Evolutionary conservation across 2,329 filamentous ascomycete species (phyloP).

Genomic region (Truncatella angustata): DNA sequence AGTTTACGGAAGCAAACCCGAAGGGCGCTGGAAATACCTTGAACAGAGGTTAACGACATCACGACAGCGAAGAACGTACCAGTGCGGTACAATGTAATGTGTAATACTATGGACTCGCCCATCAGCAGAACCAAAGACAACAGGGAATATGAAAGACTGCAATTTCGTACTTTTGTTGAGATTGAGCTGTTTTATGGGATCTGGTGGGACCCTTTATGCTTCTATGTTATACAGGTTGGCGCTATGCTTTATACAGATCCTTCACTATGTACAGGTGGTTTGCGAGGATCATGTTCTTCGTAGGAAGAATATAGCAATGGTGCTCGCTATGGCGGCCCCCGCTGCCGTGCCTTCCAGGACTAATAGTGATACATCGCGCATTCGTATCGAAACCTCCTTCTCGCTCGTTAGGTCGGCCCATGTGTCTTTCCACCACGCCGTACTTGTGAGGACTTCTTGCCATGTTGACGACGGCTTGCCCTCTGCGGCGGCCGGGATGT

Average conservation of each 20-base stretch:
- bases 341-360: conserved; percentile 65
- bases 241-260: neutral
- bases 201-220: too few relatives aligned
- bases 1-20: conserved; percentile 86
- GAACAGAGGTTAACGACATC: conserved; percentile 60
- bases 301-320: conserved; percentile 42
- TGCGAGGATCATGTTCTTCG: conserved; percentile 15
- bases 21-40: conserved; percentile 80
- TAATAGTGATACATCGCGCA: conserved; percentile 69
- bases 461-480: conserved; percentile 31
- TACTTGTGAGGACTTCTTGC: conserved; percentile 41
- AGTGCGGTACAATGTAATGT: neutral
- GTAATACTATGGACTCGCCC: conserved; percentile 4
- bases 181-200: too few relatives aligned
- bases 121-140: too few relatives aligned
- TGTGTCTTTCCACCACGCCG: conserved; percentile 45
- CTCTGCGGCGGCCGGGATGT: conserved; percentile 13
- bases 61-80: neutral
- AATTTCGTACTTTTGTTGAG: too few relatives aligned
- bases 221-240: neutral
- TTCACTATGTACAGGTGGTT: neutral
- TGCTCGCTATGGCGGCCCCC: conserved; percentile 60
- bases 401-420: conserved; percentile 65
- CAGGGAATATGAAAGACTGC: too few relatives aligned
- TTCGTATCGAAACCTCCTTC: conserved; percentile 58